phyloP scores from a whole-genome alignment of 140 eudicot genomes.

The Senecio squalidus region DNA sequence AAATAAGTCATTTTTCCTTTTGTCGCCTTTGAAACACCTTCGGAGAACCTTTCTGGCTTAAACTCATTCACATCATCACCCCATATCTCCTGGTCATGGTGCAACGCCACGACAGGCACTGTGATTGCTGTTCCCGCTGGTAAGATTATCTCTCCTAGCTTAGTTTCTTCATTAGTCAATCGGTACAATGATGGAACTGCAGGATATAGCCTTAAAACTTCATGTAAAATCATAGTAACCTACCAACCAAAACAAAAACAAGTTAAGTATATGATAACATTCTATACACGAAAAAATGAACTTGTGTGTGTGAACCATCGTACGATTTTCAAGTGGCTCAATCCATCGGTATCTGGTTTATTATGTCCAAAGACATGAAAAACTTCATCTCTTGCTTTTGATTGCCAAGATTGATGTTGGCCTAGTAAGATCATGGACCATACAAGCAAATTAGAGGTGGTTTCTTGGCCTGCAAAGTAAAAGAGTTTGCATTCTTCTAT shows the following conservation, averaged over 20 bases:
- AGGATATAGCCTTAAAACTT: slow-evolving; percentile 45
- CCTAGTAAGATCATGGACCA: slow-evolving; percentile 52
- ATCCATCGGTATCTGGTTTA: slow-evolving; percentile 33
- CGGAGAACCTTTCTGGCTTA: slow-evolving; percentile 42
- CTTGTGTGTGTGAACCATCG: background rate
- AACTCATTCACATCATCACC: slow-evolving; percentile 45
- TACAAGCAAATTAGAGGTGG: slow-evolving; percentile 49
- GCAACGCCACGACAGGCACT: slow-evolving; percentile 30
- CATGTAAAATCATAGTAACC: slow-evolving; percentile 51
- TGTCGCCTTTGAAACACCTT: slow-evolving; percentile 36
- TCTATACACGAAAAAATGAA: background rate
- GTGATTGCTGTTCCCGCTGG: slow-evolving; percentile 31
- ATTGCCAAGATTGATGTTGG: slow-evolving; percentile 46
- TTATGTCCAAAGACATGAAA: slow-evolving; percentile 26
- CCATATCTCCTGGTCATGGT: slow-evolving; percentile 36
- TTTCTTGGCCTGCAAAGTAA: slow-evolving; percentile 66
- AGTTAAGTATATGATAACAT: background rate
- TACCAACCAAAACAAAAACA: slow-evolving; percentile 6
- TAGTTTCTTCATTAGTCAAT: slow-evolving; percentile 17
- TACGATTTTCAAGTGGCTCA: slow-evolving; percentile 37
- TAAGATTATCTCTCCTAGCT: slow-evolving; percentile 28
- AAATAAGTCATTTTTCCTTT: slow-evolving; percentile 27
- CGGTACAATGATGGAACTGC: slow-evolving; percentile 21
- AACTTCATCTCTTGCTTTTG: slow-evolving; percentile 55
- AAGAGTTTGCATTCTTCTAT: slow-evolving; percentile 60